Conservation (phyloP, 23 red algal genomes). For the Gracilaria caudata region DNA sequence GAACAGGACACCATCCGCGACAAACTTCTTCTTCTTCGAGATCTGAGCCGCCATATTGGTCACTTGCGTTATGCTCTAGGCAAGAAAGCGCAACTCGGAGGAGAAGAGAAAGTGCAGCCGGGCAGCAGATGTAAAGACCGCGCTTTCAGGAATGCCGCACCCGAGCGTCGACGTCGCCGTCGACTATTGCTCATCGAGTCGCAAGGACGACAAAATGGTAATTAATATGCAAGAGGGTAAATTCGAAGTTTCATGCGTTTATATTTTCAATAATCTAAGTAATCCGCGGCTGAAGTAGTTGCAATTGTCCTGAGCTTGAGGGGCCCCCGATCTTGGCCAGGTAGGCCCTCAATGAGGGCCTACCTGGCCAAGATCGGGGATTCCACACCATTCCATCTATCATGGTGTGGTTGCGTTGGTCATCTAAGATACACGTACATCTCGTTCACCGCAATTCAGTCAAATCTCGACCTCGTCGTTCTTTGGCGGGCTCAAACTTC, state of each 20-base stretch:
- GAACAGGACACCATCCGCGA: constrained; percentile 95
- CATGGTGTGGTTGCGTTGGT: too few species aligned
- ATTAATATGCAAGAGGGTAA: too few species aligned
- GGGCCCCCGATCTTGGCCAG: not conserved
- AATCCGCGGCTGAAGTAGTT: too few species aligned
- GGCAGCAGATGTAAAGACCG: too few species aligned
- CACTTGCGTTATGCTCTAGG: not conserved
- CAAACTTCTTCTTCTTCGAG: constrained; percentile 94
- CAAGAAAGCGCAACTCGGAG: not conserved
- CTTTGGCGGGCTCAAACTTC: not conserved
- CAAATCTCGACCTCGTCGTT: not conserved
- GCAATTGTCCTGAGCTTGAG: too few species aligned
- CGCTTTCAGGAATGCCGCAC: too few species aligned
- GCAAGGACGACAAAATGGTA: too few species aligned
- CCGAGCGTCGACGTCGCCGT: too few species aligned
- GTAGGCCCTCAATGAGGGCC: not conserved
- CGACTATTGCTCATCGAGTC: too few species aligned
- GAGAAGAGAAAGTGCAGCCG: not conserved
- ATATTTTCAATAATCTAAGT: too few species aligned
- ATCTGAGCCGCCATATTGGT: constrained; percentile 77
- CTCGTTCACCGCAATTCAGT: not conserved
- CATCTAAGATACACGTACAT: not conserved
- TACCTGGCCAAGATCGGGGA: not conserved
- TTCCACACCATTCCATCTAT: not conserved
- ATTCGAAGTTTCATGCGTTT: too few species aligned